These are phyloP conservation scores for Candida nanaspora DNA, from an alignment of 805 yeast species.

Conservation along the genomic window DNA sequence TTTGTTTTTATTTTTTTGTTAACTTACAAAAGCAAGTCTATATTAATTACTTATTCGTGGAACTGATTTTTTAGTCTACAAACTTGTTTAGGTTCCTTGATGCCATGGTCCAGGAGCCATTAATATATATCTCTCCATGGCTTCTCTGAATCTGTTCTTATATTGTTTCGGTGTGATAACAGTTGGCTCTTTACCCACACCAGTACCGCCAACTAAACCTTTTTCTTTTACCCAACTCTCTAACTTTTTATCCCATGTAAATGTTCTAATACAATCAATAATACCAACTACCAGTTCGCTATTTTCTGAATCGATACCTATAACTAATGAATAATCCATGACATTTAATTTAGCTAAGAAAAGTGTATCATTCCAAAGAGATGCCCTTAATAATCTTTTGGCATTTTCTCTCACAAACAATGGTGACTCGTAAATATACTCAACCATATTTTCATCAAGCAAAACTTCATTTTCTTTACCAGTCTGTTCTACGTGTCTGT, in stretches of 20 bases:
- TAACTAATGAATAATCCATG: constrained; percentile 94
- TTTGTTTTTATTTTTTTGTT: not conserved
- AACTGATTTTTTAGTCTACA: no score
- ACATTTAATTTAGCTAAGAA: constrained; percentile 96
- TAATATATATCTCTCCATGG: constrained; percentile 91
- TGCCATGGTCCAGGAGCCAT: constrained; percentile 74
- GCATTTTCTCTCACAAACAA: constrained; percentile 89
- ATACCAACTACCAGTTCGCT: constrained; percentile 84
- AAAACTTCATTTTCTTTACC: constrained; percentile 93
- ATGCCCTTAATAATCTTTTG: constrained; percentile 77
- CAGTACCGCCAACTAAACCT: constrained; percentile 72
- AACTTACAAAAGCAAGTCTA: no score
- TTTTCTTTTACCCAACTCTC: constrained; percentile 99
- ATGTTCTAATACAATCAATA: constrained; percentile 88
- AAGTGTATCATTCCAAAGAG: constrained; percentile 90
- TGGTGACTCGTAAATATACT: constrained; percentile 93
- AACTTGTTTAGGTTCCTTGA: constrained; percentile 14
- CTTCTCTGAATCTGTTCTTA: constrained; percentile 88
- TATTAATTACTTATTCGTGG: no score
- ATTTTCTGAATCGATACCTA: constrained; percentile 74
- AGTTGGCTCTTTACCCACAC: constrained; percentile 88
- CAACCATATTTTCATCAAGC: constrained; percentile 96
- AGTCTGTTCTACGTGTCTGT: constrained; percentile 93
- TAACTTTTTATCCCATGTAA: constrained; percentile 97
- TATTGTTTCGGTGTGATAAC: constrained; percentile 96